Evolutionary conservation across 768 basidiomycete species (phyloP).

Genomic region (Phallus indusiatus): DNA sequence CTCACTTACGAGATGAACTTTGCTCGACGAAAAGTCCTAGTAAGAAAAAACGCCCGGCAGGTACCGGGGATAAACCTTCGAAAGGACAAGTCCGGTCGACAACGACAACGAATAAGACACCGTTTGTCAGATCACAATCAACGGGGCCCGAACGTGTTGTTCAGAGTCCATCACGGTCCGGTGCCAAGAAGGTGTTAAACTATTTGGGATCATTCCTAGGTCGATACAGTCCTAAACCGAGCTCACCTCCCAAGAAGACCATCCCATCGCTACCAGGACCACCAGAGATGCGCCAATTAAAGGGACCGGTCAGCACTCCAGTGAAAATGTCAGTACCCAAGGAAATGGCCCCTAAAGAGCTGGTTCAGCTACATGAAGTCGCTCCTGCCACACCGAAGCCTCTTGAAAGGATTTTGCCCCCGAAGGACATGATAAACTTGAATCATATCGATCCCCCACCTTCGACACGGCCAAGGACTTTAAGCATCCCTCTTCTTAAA

Average conservation of each 20-base stretch:
- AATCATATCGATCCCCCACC: slow-evolving; percentile 34
- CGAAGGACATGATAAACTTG: slow-evolving; percentile 43
- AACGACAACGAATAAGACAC: slow-evolving; percentile 9
- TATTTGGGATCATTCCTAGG: slow-evolving; percentile 12
- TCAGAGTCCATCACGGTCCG: slow-evolving; percentile 1
- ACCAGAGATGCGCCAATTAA: slow-evolving; percentile 38
- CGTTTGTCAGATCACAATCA: slow-evolving; percentile 11
- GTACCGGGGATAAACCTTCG: not conserved
- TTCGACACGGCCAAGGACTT: slow-evolving; percentile 11
- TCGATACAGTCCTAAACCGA: slow-evolving; percentile 11
- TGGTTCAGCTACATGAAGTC: slow-evolving; percentile 37
- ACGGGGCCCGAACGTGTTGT: not conserved
- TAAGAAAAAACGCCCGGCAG: not conserved
- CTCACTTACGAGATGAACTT: slow-evolving; percentile 44
- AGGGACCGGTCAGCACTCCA: slow-evolving; percentile 53
- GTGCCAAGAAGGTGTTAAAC: slow-evolving; percentile 9
- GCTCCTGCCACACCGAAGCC: slow-evolving; percentile 37
- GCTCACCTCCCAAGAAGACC: slow-evolving; percentile 18
- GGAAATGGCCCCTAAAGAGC: slow-evolving; percentile 48
- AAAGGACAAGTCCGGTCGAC: not conserved
- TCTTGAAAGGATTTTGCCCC: slow-evolving; percentile 20
- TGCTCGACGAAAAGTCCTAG: slow-evolving; percentile 24
- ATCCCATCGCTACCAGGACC: slow-evolving; percentile 43
- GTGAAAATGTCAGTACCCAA: slow-evolving; percentile 38
- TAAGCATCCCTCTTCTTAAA: slow-evolving; percentile 11